Base-by-base conservation (phyloP, 1,284 basidiomycete species). In the Cryptococcus sp. region DNA sequence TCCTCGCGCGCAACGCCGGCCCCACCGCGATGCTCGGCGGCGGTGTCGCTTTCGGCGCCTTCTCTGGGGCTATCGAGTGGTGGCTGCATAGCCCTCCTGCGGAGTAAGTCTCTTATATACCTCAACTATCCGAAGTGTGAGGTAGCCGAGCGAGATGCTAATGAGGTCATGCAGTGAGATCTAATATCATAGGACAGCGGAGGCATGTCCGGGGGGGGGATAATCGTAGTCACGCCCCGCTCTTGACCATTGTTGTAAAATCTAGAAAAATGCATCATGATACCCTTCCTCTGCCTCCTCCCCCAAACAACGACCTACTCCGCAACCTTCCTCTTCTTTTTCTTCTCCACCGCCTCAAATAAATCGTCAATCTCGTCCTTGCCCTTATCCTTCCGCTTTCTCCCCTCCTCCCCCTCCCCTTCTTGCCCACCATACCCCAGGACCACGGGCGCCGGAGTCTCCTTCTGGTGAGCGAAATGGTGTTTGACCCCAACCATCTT, bases 11-110 rank as follows among this genome's bases (percentile, higher is more conserved):
- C 52, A 86, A 89, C 70, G 85, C 90, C 1, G 92, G 89, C 2
- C 89, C 90, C 9, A 87, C 83, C 73, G 91, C 88, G 13, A 88
- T 84, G 28, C 63, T 93, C 23, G 85, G 86, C 53, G 93, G 92
- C 67, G 92, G 89, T 28, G 61, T 89, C 1, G 91, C 87, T 1
- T 97, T 97, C 70, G 91, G 90, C 16, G 91, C 87, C 0, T 97
- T 96, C 78, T 94, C 91, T 16, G 85, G 84, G 1, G 91, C 82
- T 9, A 94, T 96, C 68, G 93, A 96, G 74, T 70, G 85, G 67
- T 95, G 90, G 73, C 78, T 97, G 65, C 82, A 89, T 71, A 82
- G 88, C 77, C 88, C 92, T 72, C 82, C 90, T 20, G 74, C 88
- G 69, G 91, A 94, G 88, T 92, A 76, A 75, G 88, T 82, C 15